Percentiles rank a stretch among this genome's conserved stretches.
These are phyloP conservation scores for Fraxinus sp. DNA, from an alignment of 305 asterid genomes.

Conservation along the genomic window DNA sequence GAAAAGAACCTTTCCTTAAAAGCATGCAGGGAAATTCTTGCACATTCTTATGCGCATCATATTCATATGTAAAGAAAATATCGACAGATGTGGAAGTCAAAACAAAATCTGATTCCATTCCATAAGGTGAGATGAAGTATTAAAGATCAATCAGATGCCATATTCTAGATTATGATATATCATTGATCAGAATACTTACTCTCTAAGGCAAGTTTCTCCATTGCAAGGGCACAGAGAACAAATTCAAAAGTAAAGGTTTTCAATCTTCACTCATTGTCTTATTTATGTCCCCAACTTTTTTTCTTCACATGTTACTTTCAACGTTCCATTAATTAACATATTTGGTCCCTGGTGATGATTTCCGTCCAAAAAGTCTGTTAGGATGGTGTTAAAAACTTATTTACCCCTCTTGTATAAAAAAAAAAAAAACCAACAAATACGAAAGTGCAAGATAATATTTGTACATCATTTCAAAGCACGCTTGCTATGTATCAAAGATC, in stretches of 20 bases:
- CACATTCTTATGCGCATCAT: conserved; percentile 20
- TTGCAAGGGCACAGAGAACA: neutral
- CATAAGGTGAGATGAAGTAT: conserved; percentile 24
- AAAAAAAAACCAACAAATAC: neutral
- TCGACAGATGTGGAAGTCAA: neutral
- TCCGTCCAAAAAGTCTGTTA: neutral
- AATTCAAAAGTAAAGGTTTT: neutral
- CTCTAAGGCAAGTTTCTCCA: conserved; percentile 29
- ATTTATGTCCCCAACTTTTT: neutral
- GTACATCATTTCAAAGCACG: too few species aligned
- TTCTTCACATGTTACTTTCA: neutral
- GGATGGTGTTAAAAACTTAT: neutral
- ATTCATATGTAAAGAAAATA: neutral
- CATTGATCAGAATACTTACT: conserved; percentile 31
- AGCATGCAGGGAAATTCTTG: neutral
- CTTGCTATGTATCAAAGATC: too few species aligned
- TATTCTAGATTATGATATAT: conserved; percentile 25
- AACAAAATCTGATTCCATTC: neutral
- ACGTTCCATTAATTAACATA: neutral
- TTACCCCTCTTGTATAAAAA: neutral
- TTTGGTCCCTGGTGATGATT: neutral
- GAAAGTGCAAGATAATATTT: neutral
- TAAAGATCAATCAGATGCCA: conserved; percentile 31
- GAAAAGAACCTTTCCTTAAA: neutral
- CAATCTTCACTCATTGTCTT: neutral